These are phyloP conservation scores for Apophysomyces elegans DNA, from an alignment of 371 early-diverging fungal genomes.

Conservation along the genomic window DNA sequence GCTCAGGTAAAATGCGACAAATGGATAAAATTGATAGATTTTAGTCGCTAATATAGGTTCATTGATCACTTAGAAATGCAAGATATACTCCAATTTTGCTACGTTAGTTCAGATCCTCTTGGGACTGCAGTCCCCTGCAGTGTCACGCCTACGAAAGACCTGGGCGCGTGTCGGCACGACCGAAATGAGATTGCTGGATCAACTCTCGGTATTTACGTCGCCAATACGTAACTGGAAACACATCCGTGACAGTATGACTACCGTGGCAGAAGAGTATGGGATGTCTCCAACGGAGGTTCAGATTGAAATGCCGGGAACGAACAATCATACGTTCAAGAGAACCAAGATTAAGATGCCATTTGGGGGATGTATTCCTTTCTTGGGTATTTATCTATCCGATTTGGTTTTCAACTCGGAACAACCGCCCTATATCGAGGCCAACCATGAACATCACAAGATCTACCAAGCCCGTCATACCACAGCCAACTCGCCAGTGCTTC, in stretches of 20 bases:
- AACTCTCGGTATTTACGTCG: slow-evolving; percentile 58
- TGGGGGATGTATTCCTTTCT: slow-evolving; percentile 65
- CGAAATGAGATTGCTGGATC: slow-evolving; percentile 58
- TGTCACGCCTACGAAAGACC: slow-evolving; percentile 62
- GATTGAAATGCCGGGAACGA: slow-evolving; percentile 41
- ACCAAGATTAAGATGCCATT: slow-evolving; percentile 50
- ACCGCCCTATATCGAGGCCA: slow-evolving; percentile 58
- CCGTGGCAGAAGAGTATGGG: slow-evolving; percentile 63
- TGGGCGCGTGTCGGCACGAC: slow-evolving; percentile 59
- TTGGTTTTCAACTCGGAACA: slow-evolving; percentile 68
- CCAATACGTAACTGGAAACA: slow-evolving; percentile 62
- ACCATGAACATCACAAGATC: slow-evolving; percentile 27
- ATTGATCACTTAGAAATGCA: slow-evolving; percentile 55
- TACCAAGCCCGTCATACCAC: slow-evolving; percentile 25
- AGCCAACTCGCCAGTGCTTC: slow-evolving; percentile 26
- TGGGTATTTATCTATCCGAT: slow-evolving; percentile 69
- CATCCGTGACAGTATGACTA: slow-evolving; percentile 66
- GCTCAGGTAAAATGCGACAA: slow-evolving; percentile 52
- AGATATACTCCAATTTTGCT: slow-evolving; percentile 66
- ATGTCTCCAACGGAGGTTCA: slow-evolving; percentile 56
- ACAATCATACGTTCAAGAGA: slow-evolving; percentile 22
- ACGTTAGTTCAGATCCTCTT: slow-evolving; percentile 66
- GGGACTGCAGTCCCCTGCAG: slow-evolving; percentile 65
- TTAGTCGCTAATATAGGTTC: not conserved
- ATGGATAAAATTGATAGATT: too few species aligned